Evolutionary conservation across 208 protist species (phyloP), one percentile per base, ranked within the genome.

Genomic region (Baffinella frigidus): DNA sequence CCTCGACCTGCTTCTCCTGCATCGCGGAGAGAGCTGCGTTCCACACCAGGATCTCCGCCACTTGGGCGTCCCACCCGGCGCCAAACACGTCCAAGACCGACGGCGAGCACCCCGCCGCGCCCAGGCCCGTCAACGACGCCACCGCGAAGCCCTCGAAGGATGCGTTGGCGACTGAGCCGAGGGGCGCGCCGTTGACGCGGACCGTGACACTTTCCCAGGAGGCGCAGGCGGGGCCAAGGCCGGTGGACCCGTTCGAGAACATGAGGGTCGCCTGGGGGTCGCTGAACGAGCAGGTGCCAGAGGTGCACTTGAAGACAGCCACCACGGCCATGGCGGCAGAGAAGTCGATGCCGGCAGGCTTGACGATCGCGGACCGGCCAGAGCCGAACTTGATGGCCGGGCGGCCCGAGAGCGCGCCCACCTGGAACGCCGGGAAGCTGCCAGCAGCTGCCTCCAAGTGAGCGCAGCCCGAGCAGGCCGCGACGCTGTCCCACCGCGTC

Each of bases 41-140:
- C 83, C 83, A 90, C 50, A 74, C 64, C 17, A 90, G 51, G 35
- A 77, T 10, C 83, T 90, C 83, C 20, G 56, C 64, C 14, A 90
- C 38, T n/a, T 74, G 48, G 43, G 39, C 77, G 39, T 80, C 71
- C 71, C 71, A 80, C 9, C 24, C n/a, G n/a, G n/a, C n/a, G n/a
- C n/a, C n/a, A n/a, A n/a, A n/a, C n/a, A n/a, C n/a, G n/a, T n/a
- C n/a, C n/a, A n/a, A n/a, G n/a, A n/a, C n/a, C n/a, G n/a, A n/a
- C n/a, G n/a, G n/a, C n/a, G n/a, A n/a, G n/a, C n/a, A n/a, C n/a
- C n/a, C n/a, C n/a, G n/a, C n/a, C n/a, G n/a, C n/a, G n/a, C n/a
- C n/a, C n/a, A n/a, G n/a, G n/a, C n/a, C n/a, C n/a, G n/a, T n/a
- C n/a, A n/a, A n/a, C n/a, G n/a, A n/a, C n/a, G n/a, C n/a, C n/a